Evolutionary conservation across 192 early-diverging fungal species (phyloP), one percentile per base, ranked within the genome.

Genomic region (Podila epicladia): DNA sequence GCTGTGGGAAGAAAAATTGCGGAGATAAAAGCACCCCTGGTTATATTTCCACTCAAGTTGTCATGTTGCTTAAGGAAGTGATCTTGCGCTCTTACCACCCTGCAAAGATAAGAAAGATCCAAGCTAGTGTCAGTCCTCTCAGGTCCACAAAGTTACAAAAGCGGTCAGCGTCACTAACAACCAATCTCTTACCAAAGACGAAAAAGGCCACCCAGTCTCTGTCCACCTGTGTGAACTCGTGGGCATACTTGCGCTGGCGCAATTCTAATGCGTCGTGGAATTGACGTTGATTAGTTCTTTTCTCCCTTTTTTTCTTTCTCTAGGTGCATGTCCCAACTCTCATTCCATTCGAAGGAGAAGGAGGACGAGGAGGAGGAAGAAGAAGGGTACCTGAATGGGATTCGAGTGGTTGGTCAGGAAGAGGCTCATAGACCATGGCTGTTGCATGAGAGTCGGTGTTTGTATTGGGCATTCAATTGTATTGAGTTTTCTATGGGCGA

Each of bases 171-270:
- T 45, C 8, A 17, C 35, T 17, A 11, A 64, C 7, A 22, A 9
- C 11, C 1, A n/a, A n/a, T 26, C 7, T 64, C 38, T 20, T 50
- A 29, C 51, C 28, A 65, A 65, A 65, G 2, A 65, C 26, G 35
- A 28, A 50, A 35, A 35, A 65, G 17, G 41, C 28, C 15, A 65
- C 64, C 24, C 64, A 65, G 64, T 50, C 51, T 29, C 28, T 17
- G 64, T 50, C 35, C 2, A 51, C 37, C 28, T 15, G 15, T 17
- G 28, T 29, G 15, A 35, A 65, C 28, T 65, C 51, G 26, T 45
- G 41, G 41, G 41, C 12, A 45, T 45, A 11, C 41, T 45, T 45
- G 12, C 41, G 41, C 13, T 45, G 11, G 15, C 41, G 41, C 41
- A 45, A 12, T 45, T 45, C 41, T 45, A 45, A 17, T 45, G 41